Base-by-base conservation (phyloP, 768 basidiomycete species). In the Suillus luteus region DNA sequence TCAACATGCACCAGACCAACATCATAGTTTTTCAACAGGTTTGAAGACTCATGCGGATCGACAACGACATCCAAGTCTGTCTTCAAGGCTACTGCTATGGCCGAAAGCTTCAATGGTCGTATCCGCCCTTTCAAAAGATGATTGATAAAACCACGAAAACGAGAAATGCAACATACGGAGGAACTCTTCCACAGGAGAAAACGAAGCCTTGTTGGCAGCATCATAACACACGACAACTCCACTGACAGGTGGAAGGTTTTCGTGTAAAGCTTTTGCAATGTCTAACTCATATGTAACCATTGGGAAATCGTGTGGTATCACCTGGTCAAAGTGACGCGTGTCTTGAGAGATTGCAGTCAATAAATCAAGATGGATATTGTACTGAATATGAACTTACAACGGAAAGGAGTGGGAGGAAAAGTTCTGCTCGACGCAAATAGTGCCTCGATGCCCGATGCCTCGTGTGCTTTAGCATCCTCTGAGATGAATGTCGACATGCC, bases 191-290 rank as follows among this genome's bases (percentile, higher is more conserved):
- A 96, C 82, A 17, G 86, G 87, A 19, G 74, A 74, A 69, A 92
- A 89, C 27, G 93, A 93, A 1, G 78, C 74, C 62, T 73, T 72
- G 63, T 85, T 79, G 1, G 86, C 84, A 11, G 88, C 84, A 75
- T 95, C 92, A 74, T 95, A 97, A 71, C 95, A 97, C 31, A 97
- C 80, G 60, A 97, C 83, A 15, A 90, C 85, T 0, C 90, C 96
- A 66, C 95, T 89, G 59, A 93, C 79, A 22, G 89, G 88, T 27
- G 86, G 77, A 5, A 78, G 79, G 35, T 82, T 79, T 58, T 38
- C 57, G 40, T 27, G 57, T 40, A 11, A 5, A 8, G 90, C 84
- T 82, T 86, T 72, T 44, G 77, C 78, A 49, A 85, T 79, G 67
- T 86, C 83, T 38, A 85, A 77, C 72, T 88, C 86, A 62, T 87